Evolutionary conservation across 208 protist species (phyloP).

Genomic region (Acanthamoeba royreba): DNA sequence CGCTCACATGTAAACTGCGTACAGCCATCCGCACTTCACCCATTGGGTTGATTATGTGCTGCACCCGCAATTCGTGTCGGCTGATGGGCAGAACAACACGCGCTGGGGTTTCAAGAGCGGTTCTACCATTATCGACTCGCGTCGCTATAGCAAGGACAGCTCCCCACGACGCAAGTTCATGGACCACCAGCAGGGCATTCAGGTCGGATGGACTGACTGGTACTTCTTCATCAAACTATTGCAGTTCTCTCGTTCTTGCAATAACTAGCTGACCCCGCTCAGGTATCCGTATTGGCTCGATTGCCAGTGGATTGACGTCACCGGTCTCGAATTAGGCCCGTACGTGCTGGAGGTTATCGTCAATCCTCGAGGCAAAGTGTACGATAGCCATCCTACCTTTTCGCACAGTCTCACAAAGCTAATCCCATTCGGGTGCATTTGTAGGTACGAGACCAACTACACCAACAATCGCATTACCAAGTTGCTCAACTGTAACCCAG

Average conservation of each 20-base stretch:
- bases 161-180: neutral
- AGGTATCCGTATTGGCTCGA: conserved; percentile 49
- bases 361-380: neutral
- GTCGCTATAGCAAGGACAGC: neutral
- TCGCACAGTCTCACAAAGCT: neutral
- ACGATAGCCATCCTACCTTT: neutral
- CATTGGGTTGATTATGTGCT: conserved; percentile 21
- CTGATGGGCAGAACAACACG: neutral
- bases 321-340: neutral
- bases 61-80: neutral
- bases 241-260: neutral
- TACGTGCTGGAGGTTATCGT: conserved; percentile 11
- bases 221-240: neutral
- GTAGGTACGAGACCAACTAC: conserved; percentile 22
- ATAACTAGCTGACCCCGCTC: no score
- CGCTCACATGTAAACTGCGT: neutral
- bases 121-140: conserved; percentile 37
- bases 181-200: conserved; percentile 8
- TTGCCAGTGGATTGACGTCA: conserved; percentile 47
- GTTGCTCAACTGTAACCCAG: neutral
- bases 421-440: neutral
- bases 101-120: conserved; percentile 29
- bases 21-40: conserved; percentile 24
- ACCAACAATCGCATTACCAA: neutral
- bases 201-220: conserved; percentile 16